Evolutionary conservation across 2,329 filamentous ascomycete genomes (phyloP), one percentile per base, ranked within the genome.

Genomic region (Purpureocillium lavendulum): DNA sequence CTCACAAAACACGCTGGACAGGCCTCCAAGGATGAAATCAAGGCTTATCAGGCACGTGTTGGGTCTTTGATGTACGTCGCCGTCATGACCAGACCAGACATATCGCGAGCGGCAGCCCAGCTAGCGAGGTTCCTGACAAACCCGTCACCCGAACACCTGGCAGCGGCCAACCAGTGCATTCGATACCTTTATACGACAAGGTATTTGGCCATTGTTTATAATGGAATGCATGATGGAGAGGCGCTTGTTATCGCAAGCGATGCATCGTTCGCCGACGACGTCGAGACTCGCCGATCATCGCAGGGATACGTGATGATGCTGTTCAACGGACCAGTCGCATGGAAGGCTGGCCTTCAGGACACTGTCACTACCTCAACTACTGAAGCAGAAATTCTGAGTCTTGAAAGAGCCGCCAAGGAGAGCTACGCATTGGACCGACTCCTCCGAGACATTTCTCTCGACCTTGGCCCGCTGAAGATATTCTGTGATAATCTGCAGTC

Each of bases 401-500:
- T 36, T 10, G 34, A 17, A 16, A 14, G 21, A 8, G 26, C 34
- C 6, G 13, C 21, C 21, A 36, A 36, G 16, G 34, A 36, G 13
- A 36, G 34, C 26, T 29, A 29, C 16, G 34, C 34, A 18, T 14
- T 36, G 34, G 34, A 36, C 3, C 14, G 34, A 15, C 34, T 36
- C 6, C 13, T 36, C 4, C 6, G n/a, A 14, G 21, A 29, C 9
- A 36, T 33, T 12, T 30, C 13, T 12, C 3, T 18, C 4, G 26
- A 35, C 4, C 29, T 35, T 21, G 21, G 31, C 26, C 34, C 34
- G 12, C 21, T 36, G 13, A 36, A 40, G 38, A 4, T 40, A 34
- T 18, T 11, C n/a, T 40, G 33, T 15, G 30, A 40, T 31, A 40
- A 40, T 17, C 28, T 30, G 6, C 18, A 40, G 28, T 35, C 33